Base-by-base conservation (phyloP, 2,329 filamentous ascomycete genomes). In the Monosporascus sp. region DNA sequence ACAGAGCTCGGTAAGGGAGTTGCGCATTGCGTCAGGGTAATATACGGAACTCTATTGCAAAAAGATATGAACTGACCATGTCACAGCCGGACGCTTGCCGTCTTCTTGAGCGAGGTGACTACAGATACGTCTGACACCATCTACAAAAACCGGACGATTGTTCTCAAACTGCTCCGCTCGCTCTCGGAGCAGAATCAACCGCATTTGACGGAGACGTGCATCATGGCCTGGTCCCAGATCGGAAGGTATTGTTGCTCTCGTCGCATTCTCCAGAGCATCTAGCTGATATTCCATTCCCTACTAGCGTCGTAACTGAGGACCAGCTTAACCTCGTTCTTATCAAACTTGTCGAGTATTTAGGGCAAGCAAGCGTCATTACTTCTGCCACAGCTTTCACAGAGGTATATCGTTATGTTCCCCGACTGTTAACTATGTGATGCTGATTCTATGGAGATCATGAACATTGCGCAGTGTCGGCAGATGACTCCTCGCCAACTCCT, bases 241-340 rank as follows among this genome's bases (percentile, higher is more conserved):
- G 93, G 90, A 56, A 79, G 82, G 80, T 86, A 73, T 7, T n/a
- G 43, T 27, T 38, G 15, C 20, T 8, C 17, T 7, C 17, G 14
- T 22, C n/a, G 15, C 18, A 5, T 25, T 47, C 18, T 17, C 24
- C 4, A 50, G 20, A 14, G 9, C 53, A 37, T 3, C 25, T n/a
- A 31, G 50, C 31, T 54, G 36, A 39, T 50, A 20, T 49, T 57
- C 9, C 57, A 37, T 50, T 25, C 54, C 43, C 18, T 45, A 2
- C 31, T 50, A 86, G 84, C 53, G 79, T 87, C 9, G 87, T 89
- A 45, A 81, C 83, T 17, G 89, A 94, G 57, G 85, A 93, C 57
- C 90, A 96, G 66, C 81, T 96, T 52, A 94, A 94, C 61, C 81
- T 97, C 50, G 87, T 94, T 22, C 75, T 99, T 31, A 79, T 96